Conservation (phyloP, 345 rosid genomes). For the Physaria fendleri region DNA sequence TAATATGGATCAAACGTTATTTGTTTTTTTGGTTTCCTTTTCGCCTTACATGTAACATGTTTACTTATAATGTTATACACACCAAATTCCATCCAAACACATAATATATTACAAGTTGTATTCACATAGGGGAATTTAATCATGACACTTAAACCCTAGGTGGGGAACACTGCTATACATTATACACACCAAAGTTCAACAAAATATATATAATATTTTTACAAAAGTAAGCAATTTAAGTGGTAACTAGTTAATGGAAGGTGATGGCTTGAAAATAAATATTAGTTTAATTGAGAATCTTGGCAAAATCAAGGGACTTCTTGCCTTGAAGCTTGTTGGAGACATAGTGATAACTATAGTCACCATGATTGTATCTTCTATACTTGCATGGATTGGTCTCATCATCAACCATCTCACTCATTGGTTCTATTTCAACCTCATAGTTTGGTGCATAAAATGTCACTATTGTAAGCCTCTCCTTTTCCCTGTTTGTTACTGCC, state of each 20-base stretch:
- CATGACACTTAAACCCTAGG: constrained; percentile 23
- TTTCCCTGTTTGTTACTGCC: constrained; percentile 69
- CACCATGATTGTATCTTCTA: constrained; percentile 84
- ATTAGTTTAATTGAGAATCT: constrained; percentile 36
- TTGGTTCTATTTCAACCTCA: constrained; percentile 72
- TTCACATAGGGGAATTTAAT: constrained; percentile 22
- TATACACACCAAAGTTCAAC: constrained; percentile 19
- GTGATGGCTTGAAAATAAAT: background rate
- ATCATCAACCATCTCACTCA: constrained; percentile 66
- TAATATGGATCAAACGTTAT: background rate
- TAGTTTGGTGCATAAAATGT: constrained; percentile 96
- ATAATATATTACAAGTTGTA: constrained; percentile 27
- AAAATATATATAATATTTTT: background rate
- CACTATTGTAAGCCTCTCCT: constrained; percentile 81
- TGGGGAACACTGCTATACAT: constrained; percentile 27
- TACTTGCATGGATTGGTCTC: constrained; percentile 76
- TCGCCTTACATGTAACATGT: background rate
- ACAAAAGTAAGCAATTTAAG: constrained; percentile 1
- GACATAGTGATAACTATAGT: constrained; percentile 78
- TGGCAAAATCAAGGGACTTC: constrained; percentile 81
- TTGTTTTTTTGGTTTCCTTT: background rate
- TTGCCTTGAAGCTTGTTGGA: constrained; percentile 85
- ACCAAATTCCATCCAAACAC: constrained; percentile 6
- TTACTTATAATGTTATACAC: too few species aligned
- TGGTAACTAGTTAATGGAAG: constrained; percentile 22